Conservation (phyloP, 1,284 basidiomycete genomes). For the Termitomyces sp. region DNA sequence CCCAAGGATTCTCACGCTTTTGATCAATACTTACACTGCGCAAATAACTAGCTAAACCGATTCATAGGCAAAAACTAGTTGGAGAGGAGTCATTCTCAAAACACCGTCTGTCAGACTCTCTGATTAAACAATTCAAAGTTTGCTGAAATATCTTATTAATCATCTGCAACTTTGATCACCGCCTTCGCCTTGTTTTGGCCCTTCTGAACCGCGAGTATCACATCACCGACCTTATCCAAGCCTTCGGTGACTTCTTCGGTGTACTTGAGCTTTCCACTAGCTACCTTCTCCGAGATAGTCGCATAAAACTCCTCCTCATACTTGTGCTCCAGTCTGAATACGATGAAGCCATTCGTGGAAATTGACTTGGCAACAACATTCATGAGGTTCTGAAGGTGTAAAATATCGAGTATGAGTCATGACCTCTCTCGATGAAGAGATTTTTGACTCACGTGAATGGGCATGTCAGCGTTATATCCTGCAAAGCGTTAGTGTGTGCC, state of each 20-base stretch:
- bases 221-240: constrained; percentile 32
- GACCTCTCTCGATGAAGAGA: neutral
- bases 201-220: constrained; percentile 34
- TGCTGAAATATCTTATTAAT: neutral
- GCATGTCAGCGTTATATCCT: constrained; percentile 11
- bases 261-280: constrained; percentile 31
- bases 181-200: constrained; percentile 40
- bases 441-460: constrained; percentile 6
- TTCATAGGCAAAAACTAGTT: neutral
- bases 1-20: constrained; percentile 1
- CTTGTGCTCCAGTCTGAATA: constrained; percentile 11
- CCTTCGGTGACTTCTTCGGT: constrained; percentile 35
- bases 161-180: constrained; percentile 8
- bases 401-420: neutral
- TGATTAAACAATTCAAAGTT: neutral
- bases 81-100: neutral
- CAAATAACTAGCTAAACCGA: neutral
- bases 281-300: constrained; percentile 35
- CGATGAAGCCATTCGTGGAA: constrained; percentile 17
- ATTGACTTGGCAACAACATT: constrained; percentile 14
- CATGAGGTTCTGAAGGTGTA: constrained; percentile 15
- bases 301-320: constrained; percentile 27
- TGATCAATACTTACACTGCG: neutral
- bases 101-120: neutral
- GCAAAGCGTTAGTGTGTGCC: neutral